Base-by-base conservation (phyloP, 306 rosid genomes). In the Cyclanthera cordifolia region DNA sequence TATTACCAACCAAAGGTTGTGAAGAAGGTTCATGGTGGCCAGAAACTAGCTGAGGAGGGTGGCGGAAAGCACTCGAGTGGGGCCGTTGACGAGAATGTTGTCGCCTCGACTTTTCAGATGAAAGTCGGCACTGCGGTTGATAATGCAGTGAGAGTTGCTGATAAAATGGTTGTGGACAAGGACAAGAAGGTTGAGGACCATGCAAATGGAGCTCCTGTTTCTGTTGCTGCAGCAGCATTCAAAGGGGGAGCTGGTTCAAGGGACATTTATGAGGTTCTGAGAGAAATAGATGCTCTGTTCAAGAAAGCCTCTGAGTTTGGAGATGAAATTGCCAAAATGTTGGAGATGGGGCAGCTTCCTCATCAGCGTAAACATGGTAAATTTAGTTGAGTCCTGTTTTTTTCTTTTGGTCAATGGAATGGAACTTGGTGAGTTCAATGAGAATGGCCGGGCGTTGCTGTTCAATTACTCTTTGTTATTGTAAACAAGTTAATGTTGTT, bases 331-430 rank as follows among this genome's bases (percentile, higher is more conserved):
- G 80, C 90, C 5, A 77, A 59, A 73, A 79, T 94, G 67, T 89
- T 94, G 4, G 97, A 94, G 82, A 94, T 81, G 37, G 99, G 96
- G 20, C 86, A 74, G 79, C 85, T 78, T 75, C 95, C 86, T 2
- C 75, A 90, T 67, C 53, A 76, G 72, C 84, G 82, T 21, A 93
- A 88, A 70, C 89, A 76, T 48, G 86, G 86, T 55, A 77, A 74
- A 75, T 74, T 49, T 30, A 1, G 5, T 16, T 3, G 61, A 13
- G 0, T 53, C 20, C 5, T 14, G n/a, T 9, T 24, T 4, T 54
- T 49, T 15, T 39, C 2, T 49, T 47, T 14, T 48, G 9, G 47
- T 41, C 52, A 48, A 48, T 14, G 52, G 52, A 4, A 7, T 48
- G 17, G 1, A 48, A 15, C 7, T 15, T 48, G 6, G 52, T 6